Conservation (phyloP, 1,284 basidiomycete species). For the Rhodofomes roseus region DNA sequence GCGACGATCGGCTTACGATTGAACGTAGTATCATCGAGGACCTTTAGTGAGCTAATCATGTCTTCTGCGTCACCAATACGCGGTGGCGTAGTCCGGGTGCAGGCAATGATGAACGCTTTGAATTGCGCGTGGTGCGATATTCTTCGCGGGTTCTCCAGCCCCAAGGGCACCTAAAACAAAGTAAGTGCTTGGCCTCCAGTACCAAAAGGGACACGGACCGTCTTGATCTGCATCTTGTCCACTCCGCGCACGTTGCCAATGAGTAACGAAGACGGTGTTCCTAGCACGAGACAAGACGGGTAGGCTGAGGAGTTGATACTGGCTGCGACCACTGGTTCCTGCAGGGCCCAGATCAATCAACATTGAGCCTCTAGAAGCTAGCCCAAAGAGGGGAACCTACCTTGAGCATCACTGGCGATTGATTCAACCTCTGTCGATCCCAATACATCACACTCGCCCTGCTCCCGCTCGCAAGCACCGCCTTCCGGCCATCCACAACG, state of each 20-base stretch:
- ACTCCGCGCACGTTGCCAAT: conserved; percentile 68
- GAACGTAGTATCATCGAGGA: conserved; percentile 67
- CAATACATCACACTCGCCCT: conserved; percentile 63
- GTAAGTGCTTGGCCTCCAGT: not conserved
- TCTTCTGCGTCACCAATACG: conserved; percentile 50
- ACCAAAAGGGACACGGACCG: conserved; percentile 41
- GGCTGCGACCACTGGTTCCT: conserved; percentile 62
- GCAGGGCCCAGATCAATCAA: not conserved
- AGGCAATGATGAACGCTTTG: conserved; percentile 64
- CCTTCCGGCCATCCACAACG: conserved; percentile 43
- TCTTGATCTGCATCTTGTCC: conserved; percentile 79
- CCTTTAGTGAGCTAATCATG: conserved; percentile 55
- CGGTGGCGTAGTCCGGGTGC: conserved; percentile 46
- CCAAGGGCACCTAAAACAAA: conserved; percentile 57
- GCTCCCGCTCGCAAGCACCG: conserved; percentile 65
- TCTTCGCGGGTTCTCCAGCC: conserved; percentile 60
- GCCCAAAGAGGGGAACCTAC: conserved; percentile 35
- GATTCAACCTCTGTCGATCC: conserved; percentile 60
- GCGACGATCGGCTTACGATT: conserved; percentile 43
- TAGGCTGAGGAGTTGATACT: conserved; percentile 46
- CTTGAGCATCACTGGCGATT: conserved; percentile 74
- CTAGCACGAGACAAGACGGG: conserved; percentile 54
- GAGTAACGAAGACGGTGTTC: conserved; percentile 50
- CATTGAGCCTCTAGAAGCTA: not conserved
- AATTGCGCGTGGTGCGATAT: conserved; percentile 54